Conservation (phyloP, 495 filamentous ascomycete species). For the Astrothelium macrocarpum region DNA sequence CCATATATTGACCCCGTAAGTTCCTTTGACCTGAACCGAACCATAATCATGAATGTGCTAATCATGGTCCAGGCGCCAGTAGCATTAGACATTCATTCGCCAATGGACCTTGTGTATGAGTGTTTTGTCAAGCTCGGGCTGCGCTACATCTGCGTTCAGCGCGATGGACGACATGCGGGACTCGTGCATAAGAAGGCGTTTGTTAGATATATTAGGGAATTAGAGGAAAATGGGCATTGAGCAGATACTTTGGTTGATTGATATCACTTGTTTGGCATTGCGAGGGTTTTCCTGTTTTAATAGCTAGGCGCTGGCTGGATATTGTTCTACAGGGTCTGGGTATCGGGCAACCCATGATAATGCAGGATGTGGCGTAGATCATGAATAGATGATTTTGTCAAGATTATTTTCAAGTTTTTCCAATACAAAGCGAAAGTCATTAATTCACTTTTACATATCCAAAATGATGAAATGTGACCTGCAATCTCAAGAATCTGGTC, state of each 20-base stretch:
- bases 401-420: too few relatives aligned
- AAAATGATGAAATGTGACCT: too few relatives aligned
- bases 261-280: background rate
- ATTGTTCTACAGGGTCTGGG: background rate
- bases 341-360: background rate
- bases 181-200: constrained; percentile 95
- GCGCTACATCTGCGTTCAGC: constrained; percentile 82
- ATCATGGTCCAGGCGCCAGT: constrained; percentile 51
- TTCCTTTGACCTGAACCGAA: constrained; percentile 27
- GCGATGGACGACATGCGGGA: constrained; percentile 75
- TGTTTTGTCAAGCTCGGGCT: constrained; percentile 92
- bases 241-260: background rate
- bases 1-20: constrained; percentile 69
- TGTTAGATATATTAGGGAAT: constrained; percentile 82
- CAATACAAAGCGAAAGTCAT: too few relatives aligned
- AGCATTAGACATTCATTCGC: constrained; percentile 75
- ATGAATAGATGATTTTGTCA: background rate
- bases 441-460: too few relatives aligned
- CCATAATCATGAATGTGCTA: constrained; percentile 22
- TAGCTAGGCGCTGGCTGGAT: background rate
- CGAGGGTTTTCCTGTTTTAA: background rate
- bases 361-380: background rate
- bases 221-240: constrained; percentile 44
- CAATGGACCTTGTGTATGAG: constrained; percentile 94
- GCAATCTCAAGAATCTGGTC: too few relatives aligned